Evolutionary conservation across 1,284 basidiomycete species (phyloP).

Genomic region (Vanrija sp.): DNA sequence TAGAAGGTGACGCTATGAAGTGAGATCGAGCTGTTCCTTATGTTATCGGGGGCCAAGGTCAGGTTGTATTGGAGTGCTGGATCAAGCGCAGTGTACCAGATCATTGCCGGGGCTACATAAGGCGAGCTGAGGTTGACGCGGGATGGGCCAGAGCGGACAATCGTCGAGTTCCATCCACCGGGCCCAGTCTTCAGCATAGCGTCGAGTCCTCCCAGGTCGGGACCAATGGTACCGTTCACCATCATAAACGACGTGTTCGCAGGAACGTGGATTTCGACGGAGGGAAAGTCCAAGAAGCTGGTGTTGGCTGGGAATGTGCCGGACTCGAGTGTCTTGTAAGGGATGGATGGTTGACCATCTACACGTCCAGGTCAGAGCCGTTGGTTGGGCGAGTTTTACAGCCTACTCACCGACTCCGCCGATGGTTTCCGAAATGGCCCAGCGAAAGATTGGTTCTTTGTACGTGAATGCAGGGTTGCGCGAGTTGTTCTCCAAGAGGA

Average conservation of each 20-base stretch:
- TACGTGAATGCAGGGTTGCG: not conserved
- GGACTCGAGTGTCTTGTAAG: too few relatives aligned
- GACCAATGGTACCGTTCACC: conserved; percentile 3
- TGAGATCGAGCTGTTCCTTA: not conserved
- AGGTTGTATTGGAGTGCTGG: not conserved
- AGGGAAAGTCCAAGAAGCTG: too few relatives aligned
- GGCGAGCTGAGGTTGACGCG: too few relatives aligned
- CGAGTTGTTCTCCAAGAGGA: not conserved
- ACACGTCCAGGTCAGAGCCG: too few relatives aligned
- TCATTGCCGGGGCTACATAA: not conserved
- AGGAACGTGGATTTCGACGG: not conserved
- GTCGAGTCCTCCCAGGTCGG: not conserved
- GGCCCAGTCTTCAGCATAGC: too few relatives aligned
- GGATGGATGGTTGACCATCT: too few relatives aligned
- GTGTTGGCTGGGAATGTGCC: too few relatives aligned
- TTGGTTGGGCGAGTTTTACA: too few relatives aligned
- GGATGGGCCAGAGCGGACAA: too few relatives aligned
- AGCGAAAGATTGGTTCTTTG: not conserved
- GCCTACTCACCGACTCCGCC: too few relatives aligned
- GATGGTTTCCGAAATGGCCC: not conserved
- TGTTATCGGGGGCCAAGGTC: not conserved
- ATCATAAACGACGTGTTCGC: not conserved
- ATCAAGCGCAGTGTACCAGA: not conserved
- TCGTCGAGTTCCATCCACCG: too few relatives aligned
- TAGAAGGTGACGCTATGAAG: not conserved